These are phyloP conservation scores for Prosopis cineraria DNA, from an alignment of 306 rosid genomes.

Conservation along the genomic window DNA sequence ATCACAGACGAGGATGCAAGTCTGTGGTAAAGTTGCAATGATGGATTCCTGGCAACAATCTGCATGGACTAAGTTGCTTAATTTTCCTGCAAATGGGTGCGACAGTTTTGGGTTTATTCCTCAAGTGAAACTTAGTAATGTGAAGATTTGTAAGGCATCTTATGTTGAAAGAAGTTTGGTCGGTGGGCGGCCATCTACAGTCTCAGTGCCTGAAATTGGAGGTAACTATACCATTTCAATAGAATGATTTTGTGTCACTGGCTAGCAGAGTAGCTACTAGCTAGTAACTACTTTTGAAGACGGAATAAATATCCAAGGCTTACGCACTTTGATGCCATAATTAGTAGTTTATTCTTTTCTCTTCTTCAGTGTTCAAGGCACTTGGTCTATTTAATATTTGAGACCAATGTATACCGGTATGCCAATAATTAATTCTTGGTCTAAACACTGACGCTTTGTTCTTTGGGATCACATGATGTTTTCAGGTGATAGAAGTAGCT, in stretches of 20 bases:
- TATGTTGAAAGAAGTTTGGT: no score
- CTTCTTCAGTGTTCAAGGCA: constrained; percentile 13
- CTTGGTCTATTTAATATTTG: not conserved
- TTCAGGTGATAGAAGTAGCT: constrained; percentile 56
- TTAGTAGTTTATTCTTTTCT: constrained; percentile 8
- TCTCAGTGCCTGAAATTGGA: constrained; percentile 54
- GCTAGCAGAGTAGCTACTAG: no score
- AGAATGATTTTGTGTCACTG: not conserved
- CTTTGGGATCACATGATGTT: constrained; percentile 25
- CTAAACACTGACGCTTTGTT: constrained; percentile 1
- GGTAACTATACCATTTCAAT: constrained; percentile 43
- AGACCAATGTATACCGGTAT: constrained; percentile 7
- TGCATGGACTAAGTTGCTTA: constrained; percentile 53
- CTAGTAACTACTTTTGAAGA: not conserved
- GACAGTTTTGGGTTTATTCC: constrained; percentile 37
- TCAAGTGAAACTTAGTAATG: constrained; percentile 35
- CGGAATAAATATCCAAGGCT: not conserved
- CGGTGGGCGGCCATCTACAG: no score
- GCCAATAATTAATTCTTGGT: constrained; percentile 2
- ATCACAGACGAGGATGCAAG: no score
- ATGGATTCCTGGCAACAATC: no score
- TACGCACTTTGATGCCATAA: not conserved
- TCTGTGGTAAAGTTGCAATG: no score
- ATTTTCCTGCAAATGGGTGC: constrained; percentile 40
- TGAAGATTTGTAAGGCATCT: constrained; percentile 53